phyloP scores from a whole-genome alignment of 2,329 filamentous ascomycete genomes.

The Sclerotinia minor region DNA sequence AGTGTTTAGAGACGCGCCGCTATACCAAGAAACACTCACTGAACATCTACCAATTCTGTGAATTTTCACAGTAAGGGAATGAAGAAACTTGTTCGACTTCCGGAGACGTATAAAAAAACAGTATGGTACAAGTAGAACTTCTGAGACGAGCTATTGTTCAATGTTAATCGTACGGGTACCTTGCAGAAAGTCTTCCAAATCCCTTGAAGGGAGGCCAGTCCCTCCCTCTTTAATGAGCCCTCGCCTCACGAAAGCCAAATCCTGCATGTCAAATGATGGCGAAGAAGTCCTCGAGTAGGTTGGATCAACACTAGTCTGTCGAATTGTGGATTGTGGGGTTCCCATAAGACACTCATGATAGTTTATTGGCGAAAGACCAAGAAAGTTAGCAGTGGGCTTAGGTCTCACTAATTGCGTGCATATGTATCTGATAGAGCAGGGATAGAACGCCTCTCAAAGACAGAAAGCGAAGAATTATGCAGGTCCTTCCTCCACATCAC shows the following conservation, averaged over 20 bases:
- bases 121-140: constrained; percentile 17
- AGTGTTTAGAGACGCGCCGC: constrained; percentile 4
- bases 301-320: constrained; percentile 29
- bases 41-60: constrained; percentile 4
- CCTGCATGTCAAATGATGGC: constrained; percentile 25
- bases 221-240: constrained; percentile 29
- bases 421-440: constrained; percentile 22
- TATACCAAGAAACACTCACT: constrained; percentile 17
- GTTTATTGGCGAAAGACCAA: constrained; percentile 21
- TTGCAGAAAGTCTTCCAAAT: constrained; percentile 32
- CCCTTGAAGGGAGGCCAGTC: constrained; percentile 33
- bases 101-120: constrained; percentile 3
- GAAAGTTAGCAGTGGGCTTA: neutral
- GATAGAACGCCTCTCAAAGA: neutral
- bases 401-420: constrained; percentile 26
- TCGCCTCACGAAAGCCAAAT: constrained; percentile 21
- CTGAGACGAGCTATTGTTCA: constrained; percentile 25
- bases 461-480: constrained; percentile 18
- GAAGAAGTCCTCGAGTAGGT: constrained; percentile 30
- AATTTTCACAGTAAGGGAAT: constrained; percentile 17
- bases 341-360: constrained; percentile 22
- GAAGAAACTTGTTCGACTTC: constrained; percentile 13
- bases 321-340: constrained; percentile 29
- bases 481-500: constrained; percentile 19
- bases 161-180: constrained; percentile 26